Conservation (phyloP, 1,284 basidiomycete species). For the Leucoagaricus sp. region DNA sequence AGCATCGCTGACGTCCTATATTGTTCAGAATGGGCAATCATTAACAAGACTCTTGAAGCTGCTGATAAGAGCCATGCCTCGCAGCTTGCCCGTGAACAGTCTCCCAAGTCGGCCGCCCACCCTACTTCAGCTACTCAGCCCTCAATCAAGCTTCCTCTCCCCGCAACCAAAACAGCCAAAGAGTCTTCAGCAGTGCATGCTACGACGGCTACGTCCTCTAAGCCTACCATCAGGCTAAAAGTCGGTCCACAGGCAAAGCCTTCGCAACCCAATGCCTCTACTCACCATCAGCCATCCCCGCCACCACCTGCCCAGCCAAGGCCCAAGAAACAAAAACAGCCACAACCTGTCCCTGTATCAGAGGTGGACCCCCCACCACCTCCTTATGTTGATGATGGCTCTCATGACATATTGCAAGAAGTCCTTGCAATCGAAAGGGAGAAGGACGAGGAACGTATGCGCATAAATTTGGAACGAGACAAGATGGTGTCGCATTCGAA, state of each 20-base stretch:
- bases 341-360: conserved; percentile 22
- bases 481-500: conserved; percentile 31
- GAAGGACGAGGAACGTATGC: conserved; percentile 52
- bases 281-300: conserved; percentile 23
- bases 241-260: conserved; percentile 38
- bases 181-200: conserved; percentile 19
- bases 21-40: conserved; percentile 80
- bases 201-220: conserved; percentile 34
- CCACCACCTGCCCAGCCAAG: conserved; percentile 32
- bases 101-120: conserved; percentile 9
- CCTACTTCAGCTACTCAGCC: conserved; percentile 25
- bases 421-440: conserved; percentile 78
- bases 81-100: conserved; percentile 19
- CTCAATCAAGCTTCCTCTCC: conserved; percentile 29
- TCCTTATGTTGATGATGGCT: conserved; percentile 71
- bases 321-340: conserved; percentile 43
- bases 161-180: conserved; percentile 14
- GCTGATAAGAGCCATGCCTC: conserved; percentile 35
- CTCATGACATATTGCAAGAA: conserved; percentile 76
- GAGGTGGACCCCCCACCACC: conserved; percentile 56
- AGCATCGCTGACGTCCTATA: not conserved
- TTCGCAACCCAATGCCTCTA: conserved; percentile 12
- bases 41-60: conserved; percentile 72
- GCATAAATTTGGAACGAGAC: conserved; percentile 38
- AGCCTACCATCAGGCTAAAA: conserved; percentile 62